Percentiles rank a stretch among this genome's conserved stretches.
These are phyloP conservation scores for Cryphonectria radicalis DNA, from an alignment of 2,329 filamentous ascomycete species.

Conservation along the genomic window DNA sequence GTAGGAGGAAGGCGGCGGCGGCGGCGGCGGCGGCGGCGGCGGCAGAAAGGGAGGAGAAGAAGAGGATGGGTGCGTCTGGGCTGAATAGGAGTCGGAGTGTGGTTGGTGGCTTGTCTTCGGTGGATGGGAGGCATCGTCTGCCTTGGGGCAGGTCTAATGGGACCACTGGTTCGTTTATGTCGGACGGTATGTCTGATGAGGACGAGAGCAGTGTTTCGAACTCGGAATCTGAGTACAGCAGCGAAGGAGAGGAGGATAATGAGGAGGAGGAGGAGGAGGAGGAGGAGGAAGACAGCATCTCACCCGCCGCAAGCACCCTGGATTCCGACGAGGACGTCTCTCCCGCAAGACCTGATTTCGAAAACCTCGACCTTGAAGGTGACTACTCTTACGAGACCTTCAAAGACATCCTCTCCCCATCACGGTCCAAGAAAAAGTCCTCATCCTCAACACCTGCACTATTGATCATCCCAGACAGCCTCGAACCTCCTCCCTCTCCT, in stretches of 20 bases:
- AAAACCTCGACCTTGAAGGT: neutral
- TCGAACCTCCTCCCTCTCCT: neutral
- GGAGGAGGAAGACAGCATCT: neutral
- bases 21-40: no score
- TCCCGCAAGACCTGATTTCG: neutral
- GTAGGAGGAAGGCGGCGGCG: neutral
- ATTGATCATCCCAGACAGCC: neutral
- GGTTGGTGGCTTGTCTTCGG: neutral
- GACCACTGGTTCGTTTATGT: neutral
- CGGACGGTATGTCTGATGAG: constrained; percentile 5
- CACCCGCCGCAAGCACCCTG: neutral
- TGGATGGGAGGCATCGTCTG: neutral
- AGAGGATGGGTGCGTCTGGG: neutral
- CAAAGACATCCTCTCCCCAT: neutral
- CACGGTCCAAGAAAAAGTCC: neutral
- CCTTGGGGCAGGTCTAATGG: neutral
- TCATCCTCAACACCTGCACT: neutral
- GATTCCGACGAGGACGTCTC: neutral
- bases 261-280: neutral
- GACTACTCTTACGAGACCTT: constrained; percentile 2
- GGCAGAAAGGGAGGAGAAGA: neutral
- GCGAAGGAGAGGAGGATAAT: neutral
- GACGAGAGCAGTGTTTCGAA: neutral
- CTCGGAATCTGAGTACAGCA: neutral
- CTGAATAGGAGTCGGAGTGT: neutral